Conservation (phyloP, 75 land plant species). For the Adiantum capillusveneris region DNA sequence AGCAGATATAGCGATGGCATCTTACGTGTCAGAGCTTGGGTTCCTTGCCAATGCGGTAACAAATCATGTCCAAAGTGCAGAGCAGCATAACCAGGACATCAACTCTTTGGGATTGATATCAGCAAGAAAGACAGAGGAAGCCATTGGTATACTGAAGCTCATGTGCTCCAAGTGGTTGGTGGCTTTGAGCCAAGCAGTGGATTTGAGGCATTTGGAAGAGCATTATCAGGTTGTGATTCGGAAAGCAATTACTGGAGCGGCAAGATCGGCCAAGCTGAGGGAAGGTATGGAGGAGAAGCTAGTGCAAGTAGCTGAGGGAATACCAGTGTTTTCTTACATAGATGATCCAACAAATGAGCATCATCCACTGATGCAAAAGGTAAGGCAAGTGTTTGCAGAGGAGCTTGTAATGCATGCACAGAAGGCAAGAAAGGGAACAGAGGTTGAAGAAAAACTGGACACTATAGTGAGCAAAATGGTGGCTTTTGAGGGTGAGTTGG, state of each 20-base stretch:
- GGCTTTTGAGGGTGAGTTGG: too few relatives aligned
- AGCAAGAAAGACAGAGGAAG: constrained; percentile 64
- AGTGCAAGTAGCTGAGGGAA: constrained; percentile 49
- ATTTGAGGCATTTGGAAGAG: constrained; percentile 77
- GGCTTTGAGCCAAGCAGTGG: constrained; percentile 43
- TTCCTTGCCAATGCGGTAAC: constrained; percentile 79
- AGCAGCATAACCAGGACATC: too few relatives aligned
- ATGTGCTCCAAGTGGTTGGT: constrained; percentile 15
- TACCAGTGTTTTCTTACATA: constrained; percentile 51
- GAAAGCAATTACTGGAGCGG: constrained; percentile 48
- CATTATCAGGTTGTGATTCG: constrained; percentile 42
- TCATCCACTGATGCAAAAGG: constrained; percentile 64
- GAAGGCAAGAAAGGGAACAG: too few relatives aligned
- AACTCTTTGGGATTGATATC: constrained; percentile 76
- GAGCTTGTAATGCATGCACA: too few relatives aligned
- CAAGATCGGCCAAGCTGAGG: constrained; percentile 39
- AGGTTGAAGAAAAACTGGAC: too few relatives aligned
- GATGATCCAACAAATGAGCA: constrained; percentile 67
- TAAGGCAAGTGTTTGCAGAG: constrained; percentile 66
- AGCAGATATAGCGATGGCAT: constrained; percentile 85
- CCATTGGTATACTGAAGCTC: constrained; percentile 57
- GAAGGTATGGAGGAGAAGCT: constrained; percentile 53
- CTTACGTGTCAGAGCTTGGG: constrained; percentile 82
- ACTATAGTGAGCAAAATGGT: too few relatives aligned
- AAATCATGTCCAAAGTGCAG: too few relatives aligned